Base-by-base conservation (phyloP, 208 protist genomes). In the Hexamita inflata region DNA sequence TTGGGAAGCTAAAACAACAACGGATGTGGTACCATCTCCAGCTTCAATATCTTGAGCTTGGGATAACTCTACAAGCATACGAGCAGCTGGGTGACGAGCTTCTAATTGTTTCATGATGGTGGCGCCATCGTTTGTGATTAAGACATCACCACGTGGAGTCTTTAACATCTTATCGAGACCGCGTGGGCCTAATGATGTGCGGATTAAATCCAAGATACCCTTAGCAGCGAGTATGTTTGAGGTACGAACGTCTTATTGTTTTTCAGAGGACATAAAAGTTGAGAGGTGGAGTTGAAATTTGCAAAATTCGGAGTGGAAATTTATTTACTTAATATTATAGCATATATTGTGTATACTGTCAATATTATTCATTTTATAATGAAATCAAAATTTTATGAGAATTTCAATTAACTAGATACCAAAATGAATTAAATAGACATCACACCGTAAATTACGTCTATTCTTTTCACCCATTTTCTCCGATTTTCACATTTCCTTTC, bases 41-140 rank as follows among this genome's bases (percentile, higher is more conserved):
- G 95, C 95, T 82, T 98, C 94, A 78, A 97, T 88, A 81, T 98
- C 95, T 82, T 98, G 94, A 9, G 94, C 86, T 79, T 96, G 93
- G 58, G 92, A 93, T 32, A 99, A 81, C 74, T 98, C 94, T 34
- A 97, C 92, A 30, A 98, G 82, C 88, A 98, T 98, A 83, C 95
- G 95, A 29, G 94, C 93, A 66, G 90, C 90, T 65, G 95, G 95
- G 86, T 99, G 95, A 32, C 84, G 83, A 38, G 97, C 89, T 74
- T 95, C 82, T 62, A 99, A 88, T 59, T 94, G 85, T 58, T 92
- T 86, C 30, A 99, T 82, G 79, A 98, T 98, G 24, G 96, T 99
- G 26, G 96, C 96, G 35, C 96, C 96, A 87, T 99, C 96, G 86
- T 99, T 99, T 35, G 92, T 98, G 85, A 99, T 97, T 58, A 95